phyloP scores from a whole-genome alignment of 805 yeast genomes.

The Maudiozyma bulderi region DNA sequence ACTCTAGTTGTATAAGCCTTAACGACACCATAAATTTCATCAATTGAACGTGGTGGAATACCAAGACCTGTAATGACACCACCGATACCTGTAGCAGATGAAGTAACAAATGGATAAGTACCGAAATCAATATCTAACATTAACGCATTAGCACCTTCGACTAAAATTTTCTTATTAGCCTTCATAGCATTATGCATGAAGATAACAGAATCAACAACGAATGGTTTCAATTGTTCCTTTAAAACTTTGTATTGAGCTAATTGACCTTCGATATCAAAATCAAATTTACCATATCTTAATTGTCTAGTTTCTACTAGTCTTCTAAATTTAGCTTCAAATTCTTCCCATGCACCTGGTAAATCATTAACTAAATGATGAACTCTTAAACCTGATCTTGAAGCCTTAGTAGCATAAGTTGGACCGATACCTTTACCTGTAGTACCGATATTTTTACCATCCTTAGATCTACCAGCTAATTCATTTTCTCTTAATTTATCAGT shows the following conservation, averaged over 20 bases:
- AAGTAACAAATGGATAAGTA: constrained; percentile 95
- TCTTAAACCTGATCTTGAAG: constrained; percentile 91
- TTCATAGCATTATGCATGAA: constrained; percentile 72
- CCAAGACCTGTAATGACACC: constrained; percentile 97
- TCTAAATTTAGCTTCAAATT: constrained; percentile 67
- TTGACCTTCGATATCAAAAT: constrained; percentile 75
- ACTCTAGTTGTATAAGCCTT: constrained; percentile 98
- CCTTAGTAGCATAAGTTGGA: constrained; percentile 95
- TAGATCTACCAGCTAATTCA: constrained; percentile 51
- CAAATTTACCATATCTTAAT: constrained; percentile 89
- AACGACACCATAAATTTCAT: constrained; percentile 86
- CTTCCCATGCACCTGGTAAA: constrained; percentile 88
- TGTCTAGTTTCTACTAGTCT: constrained; percentile 73
- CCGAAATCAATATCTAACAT: constrained; percentile 98
- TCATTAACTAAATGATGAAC: constrained; percentile 90
- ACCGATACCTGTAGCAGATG: constrained; percentile 92
- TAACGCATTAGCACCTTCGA: constrained; percentile 97
- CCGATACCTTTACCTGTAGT: constrained; percentile 99
- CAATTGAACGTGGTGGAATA: constrained; percentile 78
- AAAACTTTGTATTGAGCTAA: constrained; percentile 64
- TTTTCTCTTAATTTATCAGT: constrained; percentile 92
- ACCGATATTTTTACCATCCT: constrained; percentile 75
- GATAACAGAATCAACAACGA: constrained; percentile 85
- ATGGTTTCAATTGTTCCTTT: constrained; percentile 71
- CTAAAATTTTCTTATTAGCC: constrained; percentile 73